Evolutionary conservation across 352 stramenopile species (phyloP).

Genomic region (Globisporangium apiculatum): DNA sequence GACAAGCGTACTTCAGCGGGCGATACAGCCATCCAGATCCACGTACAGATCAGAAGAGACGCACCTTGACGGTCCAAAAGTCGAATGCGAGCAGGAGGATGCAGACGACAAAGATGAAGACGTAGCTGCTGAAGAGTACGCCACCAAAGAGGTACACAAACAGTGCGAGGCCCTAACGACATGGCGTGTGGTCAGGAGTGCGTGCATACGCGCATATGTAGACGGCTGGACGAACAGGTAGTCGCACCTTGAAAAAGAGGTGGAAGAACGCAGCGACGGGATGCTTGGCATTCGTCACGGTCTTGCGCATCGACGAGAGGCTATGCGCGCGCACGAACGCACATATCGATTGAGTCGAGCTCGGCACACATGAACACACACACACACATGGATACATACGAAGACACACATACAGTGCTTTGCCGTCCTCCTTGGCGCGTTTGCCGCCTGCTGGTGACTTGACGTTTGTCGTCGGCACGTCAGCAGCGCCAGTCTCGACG

Average conservation of each 20-base stretch:
- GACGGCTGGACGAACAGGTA: background rate
- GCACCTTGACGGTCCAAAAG: conserved; percentile 97
- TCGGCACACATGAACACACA: background rate
- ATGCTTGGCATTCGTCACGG: conserved; percentile 82
- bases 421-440: conserved; percentile 24
- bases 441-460: conserved; percentile 20
- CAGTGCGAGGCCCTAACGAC: conserved; percentile 61
- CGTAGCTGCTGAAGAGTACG: conserved; percentile 88
- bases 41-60: background rate
- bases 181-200: background rate
- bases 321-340: conserved; percentile 14
- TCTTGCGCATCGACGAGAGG: conserved; percentile 63
- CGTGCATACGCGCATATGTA: background rate
- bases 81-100: conserved; percentile 95
- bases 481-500: conserved; percentile 28
- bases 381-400: background rate
- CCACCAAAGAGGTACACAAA: conserved; percentile 94
- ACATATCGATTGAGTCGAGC: too few relatives aligned
- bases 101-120: conserved; percentile 96
- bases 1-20: background rate
- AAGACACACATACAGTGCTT: conserved; percentile 45
- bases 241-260: conserved; percentile 91
- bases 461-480: conserved; percentile 7
- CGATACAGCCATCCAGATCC: background rate
- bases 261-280: conserved; percentile 95